Conservation (phyloP, 768 basidiomycete species). For the Tylopilus sp. region DNA sequence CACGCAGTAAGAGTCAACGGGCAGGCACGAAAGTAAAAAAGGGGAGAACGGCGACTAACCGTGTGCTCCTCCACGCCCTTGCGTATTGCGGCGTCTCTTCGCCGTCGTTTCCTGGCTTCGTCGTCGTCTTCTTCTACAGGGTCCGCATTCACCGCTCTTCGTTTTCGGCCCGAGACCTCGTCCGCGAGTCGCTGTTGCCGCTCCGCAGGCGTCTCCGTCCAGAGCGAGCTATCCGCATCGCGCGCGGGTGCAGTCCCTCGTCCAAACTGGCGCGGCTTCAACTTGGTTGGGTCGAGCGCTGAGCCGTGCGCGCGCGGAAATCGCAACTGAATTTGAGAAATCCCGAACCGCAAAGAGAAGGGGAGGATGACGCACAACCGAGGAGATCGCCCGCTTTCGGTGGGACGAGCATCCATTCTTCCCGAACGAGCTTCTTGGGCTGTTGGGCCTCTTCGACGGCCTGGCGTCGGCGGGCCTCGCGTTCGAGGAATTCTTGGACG, state of each 20-base stretch:
- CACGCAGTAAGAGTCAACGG: not conserved
- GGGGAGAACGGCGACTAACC: constrained; percentile 37
- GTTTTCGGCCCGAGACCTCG: constrained; percentile 89
- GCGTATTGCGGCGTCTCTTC: constrained; percentile 65
- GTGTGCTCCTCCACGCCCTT: constrained; percentile 78
- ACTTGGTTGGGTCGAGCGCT: constrained; percentile 87
- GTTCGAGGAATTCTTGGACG: constrained; percentile 79
- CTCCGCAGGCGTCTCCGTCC: constrained; percentile 98
- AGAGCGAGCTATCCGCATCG: constrained; percentile 61
- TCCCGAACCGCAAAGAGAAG: not conserved
- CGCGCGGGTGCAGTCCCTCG: constrained; percentile 43
- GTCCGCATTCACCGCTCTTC: constrained; percentile 57
- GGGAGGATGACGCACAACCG: constrained; percentile 52
- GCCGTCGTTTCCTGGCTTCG: constrained; percentile 51
- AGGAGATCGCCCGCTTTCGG: constrained; percentile 80
- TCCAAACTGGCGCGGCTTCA: constrained; percentile 81
- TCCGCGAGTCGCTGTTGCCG: constrained; percentile 88
- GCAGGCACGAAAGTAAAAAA: not conserved
- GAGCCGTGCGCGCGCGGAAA: not conserved
- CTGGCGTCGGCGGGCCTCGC: constrained; percentile 74
- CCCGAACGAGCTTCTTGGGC: constrained; percentile 76
- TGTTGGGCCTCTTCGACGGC: constrained; percentile 75
- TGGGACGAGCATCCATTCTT: constrained; percentile 98
- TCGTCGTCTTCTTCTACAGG: constrained; percentile 35
- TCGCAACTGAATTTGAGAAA: not conserved